Base-by-base conservation (phyloP, 2,329 filamentous ascomycete species). In the Chaetomium strumarium region DNA sequence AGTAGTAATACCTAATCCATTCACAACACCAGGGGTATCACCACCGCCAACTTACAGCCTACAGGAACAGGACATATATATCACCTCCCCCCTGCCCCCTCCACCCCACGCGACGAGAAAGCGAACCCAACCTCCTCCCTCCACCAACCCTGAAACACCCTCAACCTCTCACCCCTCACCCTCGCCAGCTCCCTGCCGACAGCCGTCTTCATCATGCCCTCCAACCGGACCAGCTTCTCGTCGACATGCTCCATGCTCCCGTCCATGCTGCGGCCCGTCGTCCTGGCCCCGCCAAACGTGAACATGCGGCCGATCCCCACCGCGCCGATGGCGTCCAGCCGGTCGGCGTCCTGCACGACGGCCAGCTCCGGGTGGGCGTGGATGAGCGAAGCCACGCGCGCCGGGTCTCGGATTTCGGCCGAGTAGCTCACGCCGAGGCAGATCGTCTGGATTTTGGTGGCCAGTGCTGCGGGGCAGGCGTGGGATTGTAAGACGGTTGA, bases 311-410 rank as follows among this genome's bases (percentile, higher is more conserved):
- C 91, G 52, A 96, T 84, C 0, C 92, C 92, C 30, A 96, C 80
- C 0, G 88, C 89, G 1, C 91, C 92, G 46, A 96, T 84, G 4
- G 90, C 88, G 70, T 97, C 92, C n/a, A 97, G 74, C 7, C 91
- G 78, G 72, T 96, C 92, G 4, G 91, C 91, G 68, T 96, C 92
- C 70, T 96, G 91, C 31, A 96, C 90, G 44, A 95, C 80, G 0
- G 82, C 90, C 33, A 93, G 73, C 67, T 93, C 89, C 1, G 88
- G 88, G 66, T 87, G 74, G 30, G 70, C 64, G 6, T 65, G 66
- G n/a, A 95, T 73, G n/a, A 91, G 73, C 1, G 71, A 68, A n/a
- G 68, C 68, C 9, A 89, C 83, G 12, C 71, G 69, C 6, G 69
- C 70, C 1, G 85, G 84, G 63, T 90, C 75, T 61, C 79, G 80